A percentile compares a stretch with the other conserved stretches of the same genome.
These are phyloP conservation scores for Dipteronia sinensis DNA, from an alignment of 345 rosid species.

Conservation along the genomic window DNA sequence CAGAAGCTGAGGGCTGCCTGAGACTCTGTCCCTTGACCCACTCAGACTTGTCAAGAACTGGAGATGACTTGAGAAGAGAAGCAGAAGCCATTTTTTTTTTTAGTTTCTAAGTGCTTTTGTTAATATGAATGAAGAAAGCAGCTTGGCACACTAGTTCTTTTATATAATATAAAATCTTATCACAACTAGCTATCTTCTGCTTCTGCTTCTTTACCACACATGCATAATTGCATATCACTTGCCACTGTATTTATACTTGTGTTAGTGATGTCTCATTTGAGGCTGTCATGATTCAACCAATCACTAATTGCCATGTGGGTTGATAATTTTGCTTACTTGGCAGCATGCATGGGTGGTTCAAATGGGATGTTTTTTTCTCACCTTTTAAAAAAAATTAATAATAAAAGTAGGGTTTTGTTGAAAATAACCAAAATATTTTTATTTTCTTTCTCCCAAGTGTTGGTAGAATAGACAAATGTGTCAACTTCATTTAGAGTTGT, in stretches of 20 bases:
- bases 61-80: constrained; percentile 73
- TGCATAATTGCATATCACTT: constrained; percentile 33
- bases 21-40: constrained; percentile 74
- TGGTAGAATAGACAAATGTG: constrained; percentile 30
- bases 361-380: constrained; percentile 39
- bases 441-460: not conserved
- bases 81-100: constrained; percentile 67
- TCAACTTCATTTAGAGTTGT: constrained; percentile 19
- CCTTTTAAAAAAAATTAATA: constrained; percentile 27
- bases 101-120: constrained; percentile 14
- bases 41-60: constrained; percentile 79
- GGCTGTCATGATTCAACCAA: constrained; percentile 63
- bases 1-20: constrained; percentile 58
- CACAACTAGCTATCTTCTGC: constrained; percentile 27
- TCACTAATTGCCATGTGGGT: constrained; percentile 52
- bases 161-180: constrained; percentile 34
- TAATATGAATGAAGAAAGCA: not conserved
- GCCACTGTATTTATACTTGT: constrained; percentile 46
- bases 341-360: constrained; percentile 35
- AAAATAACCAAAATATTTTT: constrained; percentile 24
- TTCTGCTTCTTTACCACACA: constrained; percentile 42
- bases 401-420: not conserved
- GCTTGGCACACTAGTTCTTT: constrained; percentile 5
- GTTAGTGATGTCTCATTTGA: constrained; percentile 62
- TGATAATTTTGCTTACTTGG: constrained; percentile 47